phyloP scores from a whole-genome alignment of 2,329 filamentous ascomycete species.

The Samsoniella hepiali region DNA sequence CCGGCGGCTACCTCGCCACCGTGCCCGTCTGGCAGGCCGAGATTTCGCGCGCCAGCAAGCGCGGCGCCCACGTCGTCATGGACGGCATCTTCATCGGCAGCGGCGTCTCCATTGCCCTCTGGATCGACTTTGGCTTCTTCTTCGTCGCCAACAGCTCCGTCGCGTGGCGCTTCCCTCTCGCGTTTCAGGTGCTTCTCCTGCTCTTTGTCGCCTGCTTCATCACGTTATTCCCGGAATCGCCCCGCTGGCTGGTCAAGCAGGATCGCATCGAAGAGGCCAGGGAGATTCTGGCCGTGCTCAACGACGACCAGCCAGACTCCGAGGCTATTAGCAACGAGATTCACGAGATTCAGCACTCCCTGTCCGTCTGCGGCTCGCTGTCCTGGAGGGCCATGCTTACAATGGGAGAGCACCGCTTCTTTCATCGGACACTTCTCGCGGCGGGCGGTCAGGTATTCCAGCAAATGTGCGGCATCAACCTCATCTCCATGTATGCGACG shows the following conservation, averaged over 20 bases:
- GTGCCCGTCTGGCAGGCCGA: slow-evolving; percentile 55
- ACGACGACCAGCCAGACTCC: slow-evolving; percentile 7
- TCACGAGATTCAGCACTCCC: slow-evolving; percentile 19
- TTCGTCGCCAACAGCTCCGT: slow-evolving; percentile 18
- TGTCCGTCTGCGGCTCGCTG: slow-evolving; percentile 20
- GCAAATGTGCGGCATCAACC: slow-evolving; percentile 29
- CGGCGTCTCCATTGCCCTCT: slow-evolving; percentile 39
- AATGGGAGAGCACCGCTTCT: slow-evolving; percentile 20
- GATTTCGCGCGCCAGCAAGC: slow-evolving; percentile 45
- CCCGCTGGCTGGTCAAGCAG: slow-evolving; percentile 36
- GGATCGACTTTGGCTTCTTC: slow-evolving; percentile 45
- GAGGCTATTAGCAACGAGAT: slow-evolving; percentile 18
- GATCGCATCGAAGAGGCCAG: slow-evolving; percentile 35
- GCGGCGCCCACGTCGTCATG: slow-evolving; percentile 45
- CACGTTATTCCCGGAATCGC: slow-evolving; percentile 41
- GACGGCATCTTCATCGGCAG: slow-evolving; percentile 50
- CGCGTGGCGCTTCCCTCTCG: slow-evolving; percentile 51
- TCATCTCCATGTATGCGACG: slow-evolving; percentile 31
- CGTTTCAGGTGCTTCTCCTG: slow-evolving; percentile 41
- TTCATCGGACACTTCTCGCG: slow-evolving; percentile 19
- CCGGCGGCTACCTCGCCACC: slow-evolving; percentile 52
- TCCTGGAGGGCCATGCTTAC: slow-evolving; percentile 21
- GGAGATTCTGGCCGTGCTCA: slow-evolving; percentile 47
- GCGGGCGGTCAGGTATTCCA: slow-evolving; percentile 22
- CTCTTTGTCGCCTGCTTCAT: slow-evolving; percentile 40